Evolutionary conservation across 768 basidiomycete species (phyloP).

Genomic region (Tricholomella constricta): DNA sequence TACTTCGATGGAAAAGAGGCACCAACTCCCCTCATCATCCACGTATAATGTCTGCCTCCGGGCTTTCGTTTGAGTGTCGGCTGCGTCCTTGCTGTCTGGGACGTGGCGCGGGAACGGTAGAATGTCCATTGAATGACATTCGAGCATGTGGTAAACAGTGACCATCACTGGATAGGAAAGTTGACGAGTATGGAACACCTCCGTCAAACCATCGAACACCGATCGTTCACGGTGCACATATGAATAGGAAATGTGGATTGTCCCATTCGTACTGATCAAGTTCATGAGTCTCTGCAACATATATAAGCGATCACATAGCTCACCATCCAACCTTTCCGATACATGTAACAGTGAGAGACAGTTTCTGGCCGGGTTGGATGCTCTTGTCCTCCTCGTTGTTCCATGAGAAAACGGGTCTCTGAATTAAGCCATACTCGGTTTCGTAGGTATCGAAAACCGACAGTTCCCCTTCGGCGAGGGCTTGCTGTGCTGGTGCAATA

Average conservation of each 20-base stretch:
- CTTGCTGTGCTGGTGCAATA: conserved; percentile 70
- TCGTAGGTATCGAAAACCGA: conserved; percentile 89
- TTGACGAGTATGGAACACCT: conserved; percentile 83
- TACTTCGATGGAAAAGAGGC: conserved; percentile 88
- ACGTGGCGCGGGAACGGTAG: conserved; percentile 54
- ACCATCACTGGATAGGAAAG: conserved; percentile 87
- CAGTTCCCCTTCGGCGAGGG: conserved; percentile 77
- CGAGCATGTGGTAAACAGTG: conserved; percentile 94
- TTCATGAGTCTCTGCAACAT: conserved; percentile 14
- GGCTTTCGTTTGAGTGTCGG: conserved; percentile 23
- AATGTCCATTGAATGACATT: conserved; percentile 83
- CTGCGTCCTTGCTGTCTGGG: conserved; percentile 21
- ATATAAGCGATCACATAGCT: conserved; percentile 29
- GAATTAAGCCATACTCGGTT: conserved; percentile 78
- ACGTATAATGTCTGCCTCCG: conserved; percentile 35
- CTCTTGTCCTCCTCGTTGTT: conserved; percentile 45
- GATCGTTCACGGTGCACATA: conserved; percentile 51
- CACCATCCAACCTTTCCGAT: conserved; percentile 93
- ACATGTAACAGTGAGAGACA: conserved; percentile 70
- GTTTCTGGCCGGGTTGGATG: conserved; percentile 71
- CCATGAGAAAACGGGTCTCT: conserved; percentile 85
- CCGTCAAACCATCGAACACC: conserved; percentile 27
- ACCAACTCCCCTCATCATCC: conserved; percentile 67
- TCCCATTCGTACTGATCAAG: conserved; percentile 67
- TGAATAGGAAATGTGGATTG: conserved; percentile 84